Percentiles rank a stretch among this genome's conserved stretches.
Conservation (phyloP, 1,284 basidiomycete genomes). For the Crucibulum parvulum region DNA sequence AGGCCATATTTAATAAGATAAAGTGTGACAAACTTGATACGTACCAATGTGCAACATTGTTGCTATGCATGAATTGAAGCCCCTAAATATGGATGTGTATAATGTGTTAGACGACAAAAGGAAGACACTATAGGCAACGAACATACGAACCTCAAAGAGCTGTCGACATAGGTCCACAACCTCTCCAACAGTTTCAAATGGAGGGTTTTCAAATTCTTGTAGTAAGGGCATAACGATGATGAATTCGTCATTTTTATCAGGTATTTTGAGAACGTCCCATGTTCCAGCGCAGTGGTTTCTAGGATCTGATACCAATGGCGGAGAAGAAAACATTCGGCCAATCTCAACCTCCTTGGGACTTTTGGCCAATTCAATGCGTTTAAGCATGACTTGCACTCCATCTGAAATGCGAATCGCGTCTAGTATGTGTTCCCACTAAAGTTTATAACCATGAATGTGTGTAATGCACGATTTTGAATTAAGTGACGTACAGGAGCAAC, state of each 20-base stretch:
- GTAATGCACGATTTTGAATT: not conserved
- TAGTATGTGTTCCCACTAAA: slow-evolving; percentile 4
- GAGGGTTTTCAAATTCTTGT: slow-evolving; percentile 11
- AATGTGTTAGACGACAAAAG: not conserved
- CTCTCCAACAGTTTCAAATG: slow-evolving; percentile 37
- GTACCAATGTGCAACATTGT: slow-evolving; percentile 46
- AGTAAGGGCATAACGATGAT: slow-evolving; percentile 41
- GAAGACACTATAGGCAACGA: not conserved
- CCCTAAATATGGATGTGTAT: slow-evolving; percentile 29
- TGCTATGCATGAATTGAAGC: slow-evolving; percentile 43
- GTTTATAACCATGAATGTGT: not conserved
- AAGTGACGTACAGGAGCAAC: not conserved
- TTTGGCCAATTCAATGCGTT: not conserved
- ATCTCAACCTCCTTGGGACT: slow-evolving; percentile 10
- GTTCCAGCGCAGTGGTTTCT: slow-evolving; percentile 43
- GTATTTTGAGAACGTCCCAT: slow-evolving; percentile 33
- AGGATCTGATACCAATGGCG: slow-evolving; percentile 22
- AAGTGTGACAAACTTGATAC: not conserved
- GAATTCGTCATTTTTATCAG: slow-evolving; percentile 14
- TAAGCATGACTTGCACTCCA: slow-evolving; percentile 8
- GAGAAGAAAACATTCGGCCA: slow-evolving; percentile 15
- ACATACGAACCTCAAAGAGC: slow-evolving; percentile 29
- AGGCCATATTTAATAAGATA: slow-evolving; percentile 14
- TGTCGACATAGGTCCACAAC: slow-evolving; percentile 34
- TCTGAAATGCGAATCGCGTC: slow-evolving; percentile 13